A percentile compares a stretch with the other conserved stretches of the same genome.
These are phyloP conservation scores for Rauvolfia tetraphylla DNA, from an alignment of 257 asterid genomes.

Conservation along the genomic window DNA sequence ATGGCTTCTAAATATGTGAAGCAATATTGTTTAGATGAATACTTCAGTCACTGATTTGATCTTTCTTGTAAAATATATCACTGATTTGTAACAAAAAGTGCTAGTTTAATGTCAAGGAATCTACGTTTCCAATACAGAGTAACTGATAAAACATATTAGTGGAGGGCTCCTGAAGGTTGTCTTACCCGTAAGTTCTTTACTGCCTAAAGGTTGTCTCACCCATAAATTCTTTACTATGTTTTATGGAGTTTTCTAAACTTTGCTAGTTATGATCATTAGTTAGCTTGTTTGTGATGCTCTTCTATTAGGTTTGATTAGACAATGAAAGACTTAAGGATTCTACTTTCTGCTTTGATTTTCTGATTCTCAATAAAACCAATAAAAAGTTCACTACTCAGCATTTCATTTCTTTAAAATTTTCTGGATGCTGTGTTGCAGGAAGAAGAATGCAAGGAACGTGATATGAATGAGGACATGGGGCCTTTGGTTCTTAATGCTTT, in stretches of 20 bases:
- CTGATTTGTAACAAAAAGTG: background rate
- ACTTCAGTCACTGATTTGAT: background rate
- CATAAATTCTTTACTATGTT: background rate
- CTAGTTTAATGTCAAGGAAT: too few relatives aligned
- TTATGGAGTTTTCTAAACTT: background rate
- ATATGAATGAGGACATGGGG: slow-evolving; percentile 58
- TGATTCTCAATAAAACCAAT: background rate
- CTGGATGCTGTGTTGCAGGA: slow-evolving; percentile 43
- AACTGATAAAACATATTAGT: background rate
- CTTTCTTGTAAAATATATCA: background rate
- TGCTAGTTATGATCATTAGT: background rate
- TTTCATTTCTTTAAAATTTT: background rate
- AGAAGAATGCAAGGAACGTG: slow-evolving; percentile 48
- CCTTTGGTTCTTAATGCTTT: slow-evolving; percentile 94
- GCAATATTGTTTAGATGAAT: background rate
- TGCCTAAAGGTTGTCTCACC: background rate
- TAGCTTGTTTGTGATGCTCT: background rate
- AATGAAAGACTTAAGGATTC: background rate
- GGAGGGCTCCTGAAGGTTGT: background rate
- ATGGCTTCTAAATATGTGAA: background rate
- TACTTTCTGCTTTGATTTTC: background rate
- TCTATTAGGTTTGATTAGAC: background rate
- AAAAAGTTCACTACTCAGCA: background rate
- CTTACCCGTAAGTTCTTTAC: background rate
- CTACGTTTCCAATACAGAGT: background rate